Evolutionary conservation across 108 stramenopile genomes (phyloP).

Genomic region (Pseudonitzschia multiseries): DNA sequence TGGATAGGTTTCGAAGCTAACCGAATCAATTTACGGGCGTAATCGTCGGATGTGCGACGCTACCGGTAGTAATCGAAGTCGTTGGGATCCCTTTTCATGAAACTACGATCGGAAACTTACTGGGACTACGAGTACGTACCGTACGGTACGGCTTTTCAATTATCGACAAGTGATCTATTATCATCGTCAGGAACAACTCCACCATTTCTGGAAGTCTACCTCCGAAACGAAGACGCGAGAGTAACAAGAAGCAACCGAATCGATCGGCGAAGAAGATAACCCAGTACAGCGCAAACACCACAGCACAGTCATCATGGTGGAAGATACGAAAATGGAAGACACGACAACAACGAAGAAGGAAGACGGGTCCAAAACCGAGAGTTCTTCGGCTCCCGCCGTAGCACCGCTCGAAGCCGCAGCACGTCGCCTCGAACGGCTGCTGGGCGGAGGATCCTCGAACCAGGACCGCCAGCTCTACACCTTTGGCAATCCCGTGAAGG

Average conservation of each 20-base stretch:
- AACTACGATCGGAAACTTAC: no score
- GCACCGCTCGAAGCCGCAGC: constrained; percentile 76
- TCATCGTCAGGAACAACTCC: not conserved
- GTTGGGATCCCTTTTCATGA: no score
- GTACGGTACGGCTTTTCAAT: no score
- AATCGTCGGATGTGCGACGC: no score
- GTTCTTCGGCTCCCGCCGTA: not conserved
- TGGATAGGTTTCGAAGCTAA: constrained; percentile 2
- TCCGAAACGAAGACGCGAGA: not conserved
- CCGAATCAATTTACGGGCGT: no score
- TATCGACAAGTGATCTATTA: no score
- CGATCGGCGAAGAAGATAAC: not conserved
- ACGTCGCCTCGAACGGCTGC: constrained; percentile 68
- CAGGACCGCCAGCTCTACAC: constrained; percentile 36
- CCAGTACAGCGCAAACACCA: not conserved
- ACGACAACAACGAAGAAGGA: constrained; percentile 4
- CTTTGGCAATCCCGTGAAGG: constrained; percentile 64
- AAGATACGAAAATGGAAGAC: constrained; percentile 36
- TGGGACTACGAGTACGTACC: no score
- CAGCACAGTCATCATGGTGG: constrained; percentile 7
- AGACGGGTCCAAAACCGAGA: not conserved
- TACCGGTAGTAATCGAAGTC: no score
- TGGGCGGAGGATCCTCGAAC: constrained; percentile 49
- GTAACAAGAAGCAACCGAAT: not conserved
- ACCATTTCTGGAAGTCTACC: not conserved